Base-by-base conservation (phyloP, 2,329 filamentous ascomycete species). In the Fusarium sororula region DNA sequence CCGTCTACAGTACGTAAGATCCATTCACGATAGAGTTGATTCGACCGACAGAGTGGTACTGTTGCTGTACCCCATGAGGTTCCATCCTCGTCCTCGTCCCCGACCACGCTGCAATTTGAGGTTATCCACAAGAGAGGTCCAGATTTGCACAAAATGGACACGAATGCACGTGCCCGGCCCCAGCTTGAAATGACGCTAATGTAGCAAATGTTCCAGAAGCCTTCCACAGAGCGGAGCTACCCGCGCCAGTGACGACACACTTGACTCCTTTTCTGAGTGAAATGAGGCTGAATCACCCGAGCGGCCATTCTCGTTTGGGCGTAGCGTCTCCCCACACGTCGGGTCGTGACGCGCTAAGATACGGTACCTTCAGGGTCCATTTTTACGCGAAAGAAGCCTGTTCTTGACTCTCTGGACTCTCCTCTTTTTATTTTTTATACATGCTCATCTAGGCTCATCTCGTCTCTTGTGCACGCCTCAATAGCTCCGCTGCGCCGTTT, bases 131-230 rank as follows among this genome's bases (percentile, higher is more conserved):
- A 37, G 63, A 26, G 22, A 37, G 41, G 28, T 57, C 63, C 55
- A 53, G 53, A 53, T 48, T 70, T 78, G 74, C 75, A 76, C 75
- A 79, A 79, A 77, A 70, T 55, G 66, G 73, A 78, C 75, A 65
- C 54, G 76, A 63, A 67, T 68, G 75, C 77, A 78, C 75, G 77
- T 79, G 73, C 71, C 68, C 55, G 18, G 20, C 22, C 35, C 55
- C 58, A 56, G 20, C 35, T 44, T 26, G 7, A 48, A 37, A 18
- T 32, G 56, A 41, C 62, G 57, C 73, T 70, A 76, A 75, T 68
- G 69, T 56, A 59, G 59, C 66, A 75, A 51, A 58, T 68, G 63
- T 79, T 79, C 77, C 63, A 79, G 77, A 79, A 79, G 45, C 63
- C 61, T 78, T 79, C 77, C 67, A 70, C 41, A 41, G 28, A 53